Conservation (phyloP, 1,139 yeast species). For the Pichia sp. region DNA sequence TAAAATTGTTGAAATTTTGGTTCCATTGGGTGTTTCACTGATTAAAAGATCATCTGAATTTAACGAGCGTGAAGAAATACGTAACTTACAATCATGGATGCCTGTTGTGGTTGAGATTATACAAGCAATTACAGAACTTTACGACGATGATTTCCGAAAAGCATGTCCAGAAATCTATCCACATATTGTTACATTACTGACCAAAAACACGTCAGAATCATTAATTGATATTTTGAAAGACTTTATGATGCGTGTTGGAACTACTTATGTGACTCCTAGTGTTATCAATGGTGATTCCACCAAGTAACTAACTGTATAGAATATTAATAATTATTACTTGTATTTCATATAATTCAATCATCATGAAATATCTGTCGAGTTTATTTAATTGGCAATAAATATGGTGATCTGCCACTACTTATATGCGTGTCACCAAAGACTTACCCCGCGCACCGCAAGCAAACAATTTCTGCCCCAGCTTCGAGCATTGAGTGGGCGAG, state of each 20-base stretch:
- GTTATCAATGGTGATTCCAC: constrained; percentile 39
- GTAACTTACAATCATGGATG: constrained; percentile 80
- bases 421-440: neutral
- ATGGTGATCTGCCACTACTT: neutral
- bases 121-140: constrained; percentile 75
- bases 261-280: constrained; percentile 38
- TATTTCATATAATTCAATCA: too few species aligned
- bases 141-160: constrained; percentile 62
- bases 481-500: neutral
- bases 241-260: constrained; percentile 69
- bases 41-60: constrained; percentile 63
- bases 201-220: constrained; percentile 64
- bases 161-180: constrained; percentile 65
- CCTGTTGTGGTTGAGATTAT: constrained; percentile 86
- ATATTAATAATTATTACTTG: too few species aligned
- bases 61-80: constrained; percentile 70
- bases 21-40: constrained; percentile 68
- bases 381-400: neutral
- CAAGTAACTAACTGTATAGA: neutral
- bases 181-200: constrained; percentile 58
- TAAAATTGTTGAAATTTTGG: constrained; percentile 46
- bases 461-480: neutral
- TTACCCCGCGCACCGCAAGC: constrained; percentile 11
- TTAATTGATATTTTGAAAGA: constrained; percentile 60
- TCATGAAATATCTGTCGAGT: too few species aligned